Evolutionary conservation across 2,329 filamentous ascomycete genomes (phyloP).

Genomic region (Hysterium pulicare): DNA sequence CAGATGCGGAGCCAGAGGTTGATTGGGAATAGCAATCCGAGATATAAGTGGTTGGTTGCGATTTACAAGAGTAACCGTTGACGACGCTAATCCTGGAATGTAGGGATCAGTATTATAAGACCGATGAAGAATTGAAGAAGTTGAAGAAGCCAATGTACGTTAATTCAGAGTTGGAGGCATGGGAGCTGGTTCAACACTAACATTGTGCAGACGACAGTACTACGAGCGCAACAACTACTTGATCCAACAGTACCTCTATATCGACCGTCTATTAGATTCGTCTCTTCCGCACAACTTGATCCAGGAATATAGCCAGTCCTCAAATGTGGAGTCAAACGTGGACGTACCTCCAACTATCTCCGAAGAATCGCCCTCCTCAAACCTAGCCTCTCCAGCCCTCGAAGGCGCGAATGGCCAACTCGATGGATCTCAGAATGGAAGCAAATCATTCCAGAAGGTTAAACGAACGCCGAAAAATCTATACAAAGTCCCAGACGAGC

Average conservation of each 20-base stretch:
- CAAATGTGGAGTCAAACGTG: slow-evolving; percentile 53
- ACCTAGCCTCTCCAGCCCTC: slow-evolving; percentile 7
- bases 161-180: not conserved
- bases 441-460: slow-evolving; percentile 31
- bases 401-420: slow-evolving; percentile 10
- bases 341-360: slow-evolving; percentile 70
- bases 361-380: slow-evolving; percentile 56
- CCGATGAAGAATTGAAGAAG: slow-evolving; percentile 66
- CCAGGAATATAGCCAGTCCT: slow-evolving; percentile 76
- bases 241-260: slow-evolving; percentile 89
- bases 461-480: slow-evolving; percentile 73
- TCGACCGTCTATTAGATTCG: slow-evolving; percentile 85
- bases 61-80: not conserved
- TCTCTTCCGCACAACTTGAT: slow-evolving; percentile 88
- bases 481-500: slow-evolving; percentile 67
- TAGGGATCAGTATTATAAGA: slow-evolving; percentile 77
- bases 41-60: slow-evolving; percentile 67
- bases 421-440: slow-evolving; percentile 22
- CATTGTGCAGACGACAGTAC: slow-evolving; percentile 63
- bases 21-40: slow-evolving; percentile 82
- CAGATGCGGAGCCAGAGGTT: slow-evolving; percentile 79
- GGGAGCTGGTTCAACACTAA: too few relatives aligned
- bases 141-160: slow-evolving; percentile 69
- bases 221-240: slow-evolving; percentile 87
- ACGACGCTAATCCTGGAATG: not conserved